These are phyloP conservation scores for Parietaria judaica DNA, from an alignment of 306 rosid species.

Conservation along the genomic window DNA sequence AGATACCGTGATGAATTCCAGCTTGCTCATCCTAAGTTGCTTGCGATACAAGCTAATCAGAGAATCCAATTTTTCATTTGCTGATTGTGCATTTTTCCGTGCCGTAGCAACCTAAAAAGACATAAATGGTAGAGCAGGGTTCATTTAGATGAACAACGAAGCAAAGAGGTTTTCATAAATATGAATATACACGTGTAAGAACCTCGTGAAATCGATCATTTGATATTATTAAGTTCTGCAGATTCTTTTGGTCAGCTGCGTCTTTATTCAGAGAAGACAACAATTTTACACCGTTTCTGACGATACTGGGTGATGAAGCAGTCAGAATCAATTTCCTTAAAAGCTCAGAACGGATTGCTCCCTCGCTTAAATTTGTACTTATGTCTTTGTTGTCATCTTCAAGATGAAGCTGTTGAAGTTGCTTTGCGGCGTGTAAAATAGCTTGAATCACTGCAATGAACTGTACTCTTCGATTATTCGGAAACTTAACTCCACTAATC, in stretches of 20 bases:
- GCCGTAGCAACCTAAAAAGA: constrained; percentile 50
- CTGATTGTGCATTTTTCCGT: constrained; percentile 49
- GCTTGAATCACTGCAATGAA: constrained; percentile 80
- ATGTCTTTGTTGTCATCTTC: constrained; percentile 44
- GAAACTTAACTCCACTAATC: constrained; percentile 20
- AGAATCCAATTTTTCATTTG: constrained; percentile 55
- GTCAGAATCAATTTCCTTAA: constrained; percentile 59
- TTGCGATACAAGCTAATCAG: constrained; percentile 61
- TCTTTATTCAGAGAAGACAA: constrained; percentile 73
- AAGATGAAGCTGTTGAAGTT: constrained; percentile 62
- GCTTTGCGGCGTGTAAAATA: constrained; percentile 68
- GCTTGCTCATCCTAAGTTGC: constrained; percentile 50
- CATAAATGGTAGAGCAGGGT: constrained; percentile 10
- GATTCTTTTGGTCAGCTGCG: constrained; percentile 66
- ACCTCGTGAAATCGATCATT: constrained; percentile 76
- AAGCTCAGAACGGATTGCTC: constrained; percentile 38
- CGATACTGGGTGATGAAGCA: constrained; percentile 57
- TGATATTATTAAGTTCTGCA: constrained; percentile 48
- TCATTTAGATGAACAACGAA: not conserved
- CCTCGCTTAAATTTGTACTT: constrained; percentile 11
- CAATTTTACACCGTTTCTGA: constrained; percentile 62
- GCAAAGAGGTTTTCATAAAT: too few species aligned
- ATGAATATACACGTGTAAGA: constrained; percentile 8
- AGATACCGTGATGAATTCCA: constrained; percentile 72
- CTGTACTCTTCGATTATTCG: constrained; percentile 31